Conservation (phyloP, 1,284 basidiomycete species). For the Earliella scabrosa region DNA sequence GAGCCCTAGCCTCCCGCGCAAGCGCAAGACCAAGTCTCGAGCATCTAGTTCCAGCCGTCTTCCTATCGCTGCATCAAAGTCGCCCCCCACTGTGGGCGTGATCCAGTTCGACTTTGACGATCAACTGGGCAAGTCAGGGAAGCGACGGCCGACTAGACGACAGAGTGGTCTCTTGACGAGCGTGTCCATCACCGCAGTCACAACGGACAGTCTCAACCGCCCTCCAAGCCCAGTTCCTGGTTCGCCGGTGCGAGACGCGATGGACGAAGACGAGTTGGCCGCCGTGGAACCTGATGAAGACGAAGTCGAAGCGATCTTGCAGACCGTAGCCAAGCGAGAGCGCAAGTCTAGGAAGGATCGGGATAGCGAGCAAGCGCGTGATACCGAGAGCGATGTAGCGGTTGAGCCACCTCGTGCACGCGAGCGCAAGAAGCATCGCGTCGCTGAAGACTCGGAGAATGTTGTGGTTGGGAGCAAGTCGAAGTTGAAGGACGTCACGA, state of each 20-base stretch:
- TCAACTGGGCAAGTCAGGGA: constrained; percentile 38
- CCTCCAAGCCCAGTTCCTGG: constrained; percentile 69
- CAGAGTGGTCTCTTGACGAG: constrained; percentile 67
- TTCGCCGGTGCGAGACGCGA: constrained; percentile 61
- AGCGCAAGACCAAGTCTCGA: constrained; percentile 35
- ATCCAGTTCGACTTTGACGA: constrained; percentile 37
- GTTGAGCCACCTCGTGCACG: constrained; percentile 28
- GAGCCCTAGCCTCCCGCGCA: constrained; percentile 37
- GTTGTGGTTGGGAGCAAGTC: constrained; percentile 43
- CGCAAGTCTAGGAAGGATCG: constrained; percentile 43
- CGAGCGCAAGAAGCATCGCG: constrained; percentile 43
- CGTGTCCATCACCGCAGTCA: constrained; percentile 34
- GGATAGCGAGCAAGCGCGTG: constrained; percentile 34
- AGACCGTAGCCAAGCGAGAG: constrained; percentile 27
- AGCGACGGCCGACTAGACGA: constrained; percentile 58
- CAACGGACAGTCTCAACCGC: constrained; percentile 38
- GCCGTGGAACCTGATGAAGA: constrained; percentile 36
- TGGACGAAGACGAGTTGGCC: constrained; percentile 59
- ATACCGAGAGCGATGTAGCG: constrained; percentile 21
- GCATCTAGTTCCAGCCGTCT: constrained; percentile 41
- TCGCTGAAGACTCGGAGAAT: constrained; percentile 39
- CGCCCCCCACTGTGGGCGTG: constrained; percentile 35
- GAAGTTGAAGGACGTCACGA: constrained; percentile 69
- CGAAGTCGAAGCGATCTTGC: constrained; percentile 35
- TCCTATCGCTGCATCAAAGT: constrained; percentile 47